phyloP scores from a whole-genome alignment of 148 eudicot genomes.

The Chenopodium formosanum region DNA sequence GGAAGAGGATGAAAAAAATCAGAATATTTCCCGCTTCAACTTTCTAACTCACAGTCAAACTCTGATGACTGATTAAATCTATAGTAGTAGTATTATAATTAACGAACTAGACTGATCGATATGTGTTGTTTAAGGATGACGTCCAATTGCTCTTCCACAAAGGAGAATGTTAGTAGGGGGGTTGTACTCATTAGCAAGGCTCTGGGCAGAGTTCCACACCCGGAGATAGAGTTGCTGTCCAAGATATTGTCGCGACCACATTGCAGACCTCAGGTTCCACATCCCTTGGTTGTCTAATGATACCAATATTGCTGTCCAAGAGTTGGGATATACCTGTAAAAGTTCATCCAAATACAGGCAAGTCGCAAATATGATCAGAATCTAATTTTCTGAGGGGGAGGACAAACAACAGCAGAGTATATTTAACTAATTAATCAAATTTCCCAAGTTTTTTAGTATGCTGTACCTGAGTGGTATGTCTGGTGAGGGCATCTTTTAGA shows the following conservation, averaged over 20 bases:
- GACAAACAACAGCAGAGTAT: neutral
- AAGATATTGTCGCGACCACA: conserved; percentile 55
- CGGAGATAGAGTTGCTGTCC: conserved; percentile 69
- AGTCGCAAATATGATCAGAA: neutral
- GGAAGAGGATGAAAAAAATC: neutral
- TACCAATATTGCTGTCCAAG: conserved; percentile 61
- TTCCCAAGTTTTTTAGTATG: neutral
- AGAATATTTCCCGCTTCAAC: neutral
- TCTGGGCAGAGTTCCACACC: conserved; percentile 44
- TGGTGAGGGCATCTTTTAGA: conserved; percentile 53
- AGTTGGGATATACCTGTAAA: conserved; percentile 58
- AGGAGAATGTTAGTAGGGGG: conserved; percentile 49
- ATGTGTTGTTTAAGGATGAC: conserved; percentile 26
- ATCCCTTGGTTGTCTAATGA: conserved; percentile 76
- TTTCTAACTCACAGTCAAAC: conserved; percentile 36
- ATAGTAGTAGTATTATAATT: neutral
- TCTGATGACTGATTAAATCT: conserved; percentile 38
- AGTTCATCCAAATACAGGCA: neutral
- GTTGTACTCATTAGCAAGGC: conserved; percentile 47
- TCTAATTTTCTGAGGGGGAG: neutral
- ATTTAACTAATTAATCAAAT: neutral
- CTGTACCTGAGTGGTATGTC: conserved; percentile 59
- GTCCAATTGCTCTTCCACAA: conserved; percentile 60
- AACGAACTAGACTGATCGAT: neutral
- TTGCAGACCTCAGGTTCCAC: conserved; percentile 68